Evolutionary conservation across 352 stramenopile genomes (phyloP).

Genomic region (Phytophthora fragariae): DNA sequence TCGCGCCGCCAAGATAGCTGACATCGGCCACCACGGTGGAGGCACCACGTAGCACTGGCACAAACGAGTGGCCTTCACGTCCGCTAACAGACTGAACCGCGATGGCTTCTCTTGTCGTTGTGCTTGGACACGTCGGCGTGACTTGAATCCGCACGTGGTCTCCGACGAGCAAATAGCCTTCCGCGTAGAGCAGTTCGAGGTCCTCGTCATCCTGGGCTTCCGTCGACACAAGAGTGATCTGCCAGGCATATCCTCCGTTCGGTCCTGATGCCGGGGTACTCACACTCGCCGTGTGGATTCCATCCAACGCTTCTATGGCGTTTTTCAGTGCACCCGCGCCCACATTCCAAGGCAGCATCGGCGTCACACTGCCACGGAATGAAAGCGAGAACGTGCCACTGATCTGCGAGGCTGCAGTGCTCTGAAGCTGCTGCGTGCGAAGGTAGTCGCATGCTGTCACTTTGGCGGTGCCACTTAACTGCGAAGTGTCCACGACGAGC

Average conservation of each 20-base stretch:
- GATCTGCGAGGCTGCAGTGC: slow-evolving; percentile 55
- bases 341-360: slow-evolving; percentile 77
- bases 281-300: slow-evolving; percentile 82
- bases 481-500: slow-evolving; percentile 58
- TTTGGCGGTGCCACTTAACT: slow-evolving; percentile 53
- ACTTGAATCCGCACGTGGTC: slow-evolving; percentile 53
- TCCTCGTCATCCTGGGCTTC: slow-evolving; percentile 47
- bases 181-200: slow-evolving; percentile 76
- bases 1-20: slow-evolving; percentile 64
- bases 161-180: slow-evolving; percentile 81
- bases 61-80: slow-evolving; percentile 70
- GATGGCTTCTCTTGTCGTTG: slow-evolving; percentile 45
- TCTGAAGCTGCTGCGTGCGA: slow-evolving; percentile 80
- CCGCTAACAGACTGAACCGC: slow-evolving; percentile 52
- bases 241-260: slow-evolving; percentile 80
- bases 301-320: slow-evolving; percentile 75
- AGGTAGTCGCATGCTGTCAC: slow-evolving; percentile 90
- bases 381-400: slow-evolving; percentile 88
- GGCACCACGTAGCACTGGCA: slow-evolving; percentile 64
- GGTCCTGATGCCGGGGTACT: slow-evolving; percentile 26
- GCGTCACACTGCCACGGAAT: slow-evolving; percentile 76
- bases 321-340: slow-evolving; percentile 51
- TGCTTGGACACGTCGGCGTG: slow-evolving; percentile 50
- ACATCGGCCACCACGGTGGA: slow-evolving; percentile 70
- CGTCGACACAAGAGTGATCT: slow-evolving; percentile 86